Evolutionary conservation across 2,329 filamentous ascomycete genomes (phyloP).

Genomic region (Macrophomina phaseolina): DNA sequence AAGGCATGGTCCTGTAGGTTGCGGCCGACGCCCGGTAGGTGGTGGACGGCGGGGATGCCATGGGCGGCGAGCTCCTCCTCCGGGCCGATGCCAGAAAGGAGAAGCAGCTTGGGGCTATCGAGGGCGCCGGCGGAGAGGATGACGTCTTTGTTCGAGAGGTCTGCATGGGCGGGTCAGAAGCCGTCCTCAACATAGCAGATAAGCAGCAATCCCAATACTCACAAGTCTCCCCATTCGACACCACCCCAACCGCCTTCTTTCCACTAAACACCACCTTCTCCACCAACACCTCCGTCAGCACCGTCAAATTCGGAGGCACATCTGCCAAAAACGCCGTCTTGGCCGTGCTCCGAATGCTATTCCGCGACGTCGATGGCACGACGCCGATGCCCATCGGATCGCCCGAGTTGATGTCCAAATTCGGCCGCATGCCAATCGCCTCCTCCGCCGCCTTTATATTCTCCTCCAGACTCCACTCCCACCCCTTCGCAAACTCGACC

Average conservation of each 20-base stretch:
- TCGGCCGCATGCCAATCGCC: slow-evolving; percentile 55
- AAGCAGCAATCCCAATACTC: neutral
- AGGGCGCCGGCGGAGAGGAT: slow-evolving; percentile 42
- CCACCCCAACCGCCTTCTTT: slow-evolving; percentile 38
- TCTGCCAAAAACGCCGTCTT: slow-evolving; percentile 54
- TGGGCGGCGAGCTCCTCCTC: slow-evolving; percentile 48
- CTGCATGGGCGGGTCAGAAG: neutral
- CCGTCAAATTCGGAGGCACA: slow-evolving; percentile 57
- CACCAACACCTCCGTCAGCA: slow-evolving; percentile 58
- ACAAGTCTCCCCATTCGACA: slow-evolving; percentile 33
- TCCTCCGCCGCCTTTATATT: slow-evolving; percentile 47
- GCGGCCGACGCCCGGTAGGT: slow-evolving; percentile 52
- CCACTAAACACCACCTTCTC: slow-evolving; percentile 38
- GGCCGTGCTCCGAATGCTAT: slow-evolving; percentile 58
- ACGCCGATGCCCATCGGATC: slow-evolving; percentile 63
- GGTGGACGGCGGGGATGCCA: slow-evolving; percentile 48
- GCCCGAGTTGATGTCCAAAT: slow-evolving; percentile 64
- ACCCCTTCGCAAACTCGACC: slow-evolving; percentile 55
- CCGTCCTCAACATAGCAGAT: neutral
- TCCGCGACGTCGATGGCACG: slow-evolving; percentile 56
- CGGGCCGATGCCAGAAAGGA: slow-evolving; percentile 58
- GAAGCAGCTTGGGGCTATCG: slow-evolving; percentile 48
- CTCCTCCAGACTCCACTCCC: slow-evolving; percentile 59
- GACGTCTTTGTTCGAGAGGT: slow-evolving; percentile 38
- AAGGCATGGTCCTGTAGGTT: slow-evolving; percentile 51